Evolutionary conservation across 2,329 filamentous ascomycete genomes (phyloP).

Genomic region (Botrytis squamosa): DNA sequence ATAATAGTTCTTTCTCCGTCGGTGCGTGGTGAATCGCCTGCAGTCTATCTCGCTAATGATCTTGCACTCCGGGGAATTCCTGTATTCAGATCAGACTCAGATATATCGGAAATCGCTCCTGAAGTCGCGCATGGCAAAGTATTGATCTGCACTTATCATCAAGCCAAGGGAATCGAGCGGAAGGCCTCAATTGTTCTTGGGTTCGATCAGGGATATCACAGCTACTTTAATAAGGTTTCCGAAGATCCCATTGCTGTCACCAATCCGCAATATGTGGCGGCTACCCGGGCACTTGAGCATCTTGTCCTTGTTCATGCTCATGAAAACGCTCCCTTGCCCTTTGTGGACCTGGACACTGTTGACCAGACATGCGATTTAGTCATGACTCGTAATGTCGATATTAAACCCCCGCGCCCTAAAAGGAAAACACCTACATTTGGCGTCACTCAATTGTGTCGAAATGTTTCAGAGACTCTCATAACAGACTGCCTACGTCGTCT

Average conservation of each 20-base stretch:
- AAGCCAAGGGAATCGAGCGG: constrained; percentile 16
- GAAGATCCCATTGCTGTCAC: constrained; percentile 17
- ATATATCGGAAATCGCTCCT: constrained; percentile 8
- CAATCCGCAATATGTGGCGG: constrained; percentile 19
- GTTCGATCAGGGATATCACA: constrained; percentile 11
- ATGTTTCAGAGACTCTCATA: constrained; percentile 16
- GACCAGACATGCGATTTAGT: constrained; percentile 10
- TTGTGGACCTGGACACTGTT: constrained; percentile 1
- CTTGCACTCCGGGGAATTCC: constrained; percentile 11
- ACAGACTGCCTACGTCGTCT: constrained; percentile 15
- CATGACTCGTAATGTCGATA: not conserved
- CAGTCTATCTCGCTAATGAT: constrained; percentile 8
- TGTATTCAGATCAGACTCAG: constrained; percentile 19
- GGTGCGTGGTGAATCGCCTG: constrained; percentile 6
- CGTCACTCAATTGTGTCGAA: constrained; percentile 11
- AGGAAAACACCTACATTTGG: not conserved
- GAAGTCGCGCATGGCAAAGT: constrained; percentile 13
- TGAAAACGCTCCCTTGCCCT: not conserved
- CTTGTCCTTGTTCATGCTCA: constrained; percentile 12
- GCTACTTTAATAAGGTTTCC: not conserved
- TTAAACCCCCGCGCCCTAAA: not conserved
- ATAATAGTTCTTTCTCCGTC: constrained; percentile 18
- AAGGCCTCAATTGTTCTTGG: constrained; percentile 16
- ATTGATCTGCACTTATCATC: constrained; percentile 16
- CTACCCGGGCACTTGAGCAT: constrained; percentile 16